Evolutionary conservation across 768 basidiomycete genomes (phyloP).

Genomic region (Termitomyces sp.): DNA sequence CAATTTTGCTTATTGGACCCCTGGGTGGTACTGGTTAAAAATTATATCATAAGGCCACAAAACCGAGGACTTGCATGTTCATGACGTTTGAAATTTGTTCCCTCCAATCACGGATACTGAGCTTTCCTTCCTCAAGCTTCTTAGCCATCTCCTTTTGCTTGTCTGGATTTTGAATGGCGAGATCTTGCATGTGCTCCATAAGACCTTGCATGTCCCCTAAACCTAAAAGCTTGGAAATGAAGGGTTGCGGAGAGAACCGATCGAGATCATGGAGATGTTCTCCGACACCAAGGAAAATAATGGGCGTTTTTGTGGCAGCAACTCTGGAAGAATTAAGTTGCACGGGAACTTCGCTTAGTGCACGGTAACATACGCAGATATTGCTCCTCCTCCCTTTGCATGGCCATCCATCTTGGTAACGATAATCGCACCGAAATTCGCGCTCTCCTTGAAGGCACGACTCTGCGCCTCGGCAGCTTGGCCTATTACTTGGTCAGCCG

Average conservation of each 20-base stretch:
- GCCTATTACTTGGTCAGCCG: constrained; percentile 39
- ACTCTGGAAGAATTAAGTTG: constrained; percentile 50
- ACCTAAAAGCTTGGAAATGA: constrained; percentile 94
- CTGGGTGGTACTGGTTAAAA: constrained; percentile 31
- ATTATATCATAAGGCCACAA: constrained; percentile 5
- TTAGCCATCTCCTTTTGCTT: constrained; percentile 98
- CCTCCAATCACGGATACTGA: constrained; percentile 95
- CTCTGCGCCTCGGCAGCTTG: constrained; percentile 98
- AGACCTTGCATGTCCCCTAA: constrained; percentile 95
- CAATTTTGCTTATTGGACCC: constrained; percentile 99
- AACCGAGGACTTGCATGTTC: constrained; percentile 72
- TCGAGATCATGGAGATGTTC: constrained; percentile 98
- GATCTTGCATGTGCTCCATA: constrained; percentile 98
- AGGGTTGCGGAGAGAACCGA: constrained; percentile 91
- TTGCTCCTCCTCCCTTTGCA: constrained; percentile 97
- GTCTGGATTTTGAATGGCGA: constrained; percentile 90
- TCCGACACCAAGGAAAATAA: constrained; percentile 97
- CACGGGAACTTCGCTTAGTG: not conserved
- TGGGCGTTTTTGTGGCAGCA: constrained; percentile 97
- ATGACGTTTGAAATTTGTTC: constrained; percentile 97
- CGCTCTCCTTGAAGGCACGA: constrained; percentile 95
- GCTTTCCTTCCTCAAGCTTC: constrained; percentile 94
- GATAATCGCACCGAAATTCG: constrained; percentile 97
- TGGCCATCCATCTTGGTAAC: constrained; percentile 99
- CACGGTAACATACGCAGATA: constrained; percentile 80